Evolutionary conservation across 1,284 basidiomycete species (phyloP), one percentile per base, ranked within the genome.

Genomic region (Ceratobasidium theobromae): DNA sequence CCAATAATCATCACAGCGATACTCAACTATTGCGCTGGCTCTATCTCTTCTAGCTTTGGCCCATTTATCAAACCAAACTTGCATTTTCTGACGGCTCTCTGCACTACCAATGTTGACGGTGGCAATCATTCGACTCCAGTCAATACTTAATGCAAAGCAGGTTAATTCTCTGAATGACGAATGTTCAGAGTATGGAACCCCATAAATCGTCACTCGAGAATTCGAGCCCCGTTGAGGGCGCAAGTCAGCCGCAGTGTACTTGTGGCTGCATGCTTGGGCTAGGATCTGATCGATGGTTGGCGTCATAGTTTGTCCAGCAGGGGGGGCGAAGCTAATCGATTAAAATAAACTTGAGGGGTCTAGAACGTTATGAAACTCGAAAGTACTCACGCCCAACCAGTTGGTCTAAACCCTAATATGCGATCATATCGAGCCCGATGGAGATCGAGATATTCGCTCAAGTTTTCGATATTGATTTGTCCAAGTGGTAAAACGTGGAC

Each of bases 91-190:
- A 66, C 92, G 79, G 55, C 88, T 91, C 21, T 75, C 78, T 73
- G 91, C 87, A 70, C 82, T 94, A 16, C 91, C 91, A 0, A 98
- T 89, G 72, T 98, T 98, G 46, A 98, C 95, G 0, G 96, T 98
- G 3, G 96, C 92, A 70, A 98, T 95, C 81, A 98, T 95, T 72
- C 81, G 87, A 6, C 73, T 83, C 88, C 85, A 96, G 73, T 85
- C 80, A 33, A 93, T 79, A 11, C 88, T 91, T 74, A 98, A 81
- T 3, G 93, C 93, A 73, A 98, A 98, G 73, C 91, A 97, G 23
- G 92, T 98, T 72, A 95, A 80, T 76, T 97, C 95, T 72, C 90
- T 90, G 77, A 97, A 97, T 35, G 91, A 94, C 54, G 92, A 95
- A 75, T 99, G 83, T 71, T 84, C 83, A 1, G 81, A 82, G 70